Percentiles rank a stretch among this genome's conserved stretches.
These are phyloP conservation scores for Raphanus raphanistrum DNA, from an alignment of 345 rosid species.

Conservation along the genomic window DNA sequence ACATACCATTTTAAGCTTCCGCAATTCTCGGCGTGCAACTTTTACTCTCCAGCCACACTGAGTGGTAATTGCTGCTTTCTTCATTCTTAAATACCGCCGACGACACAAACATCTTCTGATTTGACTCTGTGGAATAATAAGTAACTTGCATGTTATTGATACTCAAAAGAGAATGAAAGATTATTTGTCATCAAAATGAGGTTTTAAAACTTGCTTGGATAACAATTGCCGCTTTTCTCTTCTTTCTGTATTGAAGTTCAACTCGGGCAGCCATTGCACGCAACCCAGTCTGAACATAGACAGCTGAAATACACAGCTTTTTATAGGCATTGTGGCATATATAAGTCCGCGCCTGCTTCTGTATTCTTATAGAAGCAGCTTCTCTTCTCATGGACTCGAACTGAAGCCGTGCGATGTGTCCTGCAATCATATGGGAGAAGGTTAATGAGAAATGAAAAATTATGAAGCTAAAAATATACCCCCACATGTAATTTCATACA, in stretches of 20 bases:
- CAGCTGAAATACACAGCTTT: slow-evolving; percentile 52
- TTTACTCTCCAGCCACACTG: slow-evolving; percentile 86
- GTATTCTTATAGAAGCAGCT: slow-evolving; percentile 73
- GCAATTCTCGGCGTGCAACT: slow-evolving; percentile 75
- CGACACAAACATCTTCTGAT: slow-evolving; percentile 63
- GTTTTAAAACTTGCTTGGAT: slow-evolving; percentile 63
- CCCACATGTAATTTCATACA: background rate
- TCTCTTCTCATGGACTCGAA: slow-evolving; percentile 69
- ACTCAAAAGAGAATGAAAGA: slow-evolving; percentile 9
- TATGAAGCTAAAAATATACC: slow-evolving; percentile 8
- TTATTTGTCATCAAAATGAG: slow-evolving; percentile 7
- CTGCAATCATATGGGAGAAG: slow-evolving; percentile 45
- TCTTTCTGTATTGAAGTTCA: slow-evolving; percentile 63
- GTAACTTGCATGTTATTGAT: slow-evolving; percentile 19
- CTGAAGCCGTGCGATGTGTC: slow-evolving; percentile 55
- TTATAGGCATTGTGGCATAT: slow-evolving; percentile 59
- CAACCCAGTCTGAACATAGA: slow-evolving; percentile 69
- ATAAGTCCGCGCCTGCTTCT: slow-evolving; percentile 63
- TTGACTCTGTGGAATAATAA: slow-evolving; percentile 54
- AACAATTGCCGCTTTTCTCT: slow-evolving; percentile 56
- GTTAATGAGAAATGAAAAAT: background rate
- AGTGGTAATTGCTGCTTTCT: slow-evolving; percentile 65
- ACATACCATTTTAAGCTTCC: slow-evolving; percentile 78
- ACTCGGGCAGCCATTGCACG: slow-evolving; percentile 76
- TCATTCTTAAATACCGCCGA: slow-evolving; percentile 44